Conservation (phyloP, 768 basidiomycete genomes). For the Scleroderma bovista region DNA sequence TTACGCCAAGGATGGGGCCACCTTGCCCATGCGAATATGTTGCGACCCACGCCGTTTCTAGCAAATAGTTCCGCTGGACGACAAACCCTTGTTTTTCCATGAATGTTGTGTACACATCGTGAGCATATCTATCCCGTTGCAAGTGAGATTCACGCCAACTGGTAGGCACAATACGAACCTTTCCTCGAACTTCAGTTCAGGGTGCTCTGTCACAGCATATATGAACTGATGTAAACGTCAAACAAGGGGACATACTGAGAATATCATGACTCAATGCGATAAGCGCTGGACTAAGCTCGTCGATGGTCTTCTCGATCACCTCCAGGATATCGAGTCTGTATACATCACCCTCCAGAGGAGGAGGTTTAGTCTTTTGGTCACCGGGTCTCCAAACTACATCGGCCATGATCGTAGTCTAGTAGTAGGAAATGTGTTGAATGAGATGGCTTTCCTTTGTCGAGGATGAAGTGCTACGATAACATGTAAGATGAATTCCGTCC, state of each 20-base stretch:
- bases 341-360: slow-evolving; percentile 27
- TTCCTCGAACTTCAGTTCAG: slow-evolving; percentile 67
- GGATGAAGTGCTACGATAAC: no score
- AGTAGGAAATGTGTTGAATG: no score
- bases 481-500: no score
- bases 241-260: slow-evolving; percentile 41
- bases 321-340: slow-evolving; percentile 55
- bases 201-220: slow-evolving; percentile 45
- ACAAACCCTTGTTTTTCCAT: slow-evolving; percentile 62
- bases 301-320: slow-evolving; percentile 52
- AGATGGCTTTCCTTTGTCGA: no score
- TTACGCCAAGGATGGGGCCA: slow-evolving; percentile 68
- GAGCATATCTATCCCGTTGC: slow-evolving; percentile 50
- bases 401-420: neutral
- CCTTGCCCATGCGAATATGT: slow-evolving; percentile 59
- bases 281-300: slow-evolving; percentile 47
- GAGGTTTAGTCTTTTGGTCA: slow-evolving; percentile 17
- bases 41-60: slow-evolving; percentile 75
- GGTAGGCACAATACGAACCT: slow-evolving; percentile 33
- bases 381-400: slow-evolving; percentile 41
- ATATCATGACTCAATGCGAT: slow-evolving; percentile 64
- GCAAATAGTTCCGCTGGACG: slow-evolving; percentile 53
- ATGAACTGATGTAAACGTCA: neutral
- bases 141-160: neutral
- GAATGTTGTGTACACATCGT: slow-evolving; percentile 64